Evolutionary conservation across 805 yeast species (phyloP), one percentile per base, ranked within the genome.

Genomic region (Cyberlindnera euphorbiiphila): DNA sequence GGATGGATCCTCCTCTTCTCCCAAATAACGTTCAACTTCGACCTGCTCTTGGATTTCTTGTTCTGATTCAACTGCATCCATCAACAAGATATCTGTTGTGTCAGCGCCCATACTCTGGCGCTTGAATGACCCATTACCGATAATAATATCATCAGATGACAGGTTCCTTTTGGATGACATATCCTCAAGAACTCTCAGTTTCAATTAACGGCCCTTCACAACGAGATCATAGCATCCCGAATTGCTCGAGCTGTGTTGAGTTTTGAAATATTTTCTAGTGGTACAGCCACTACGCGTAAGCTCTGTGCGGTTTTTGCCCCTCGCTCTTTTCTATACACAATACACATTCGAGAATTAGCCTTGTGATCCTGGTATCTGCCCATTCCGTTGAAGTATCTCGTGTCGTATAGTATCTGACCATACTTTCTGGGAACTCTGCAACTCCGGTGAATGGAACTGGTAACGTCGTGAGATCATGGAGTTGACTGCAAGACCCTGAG

Each of bases 381-480:
- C n/a, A n/a, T n/a, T 16, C 9, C 26, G 19, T 16, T 15, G 6
- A 5, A 9, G 11, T 5, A 25, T n/a, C 26, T 26, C 31, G 9
- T 14, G 11, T 20, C 23, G 13, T 10, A 33, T 26, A 9, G 36
- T 26, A 8, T 18, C 25, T 6, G 25, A 11, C 45, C 45, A 42
- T 4, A 37, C 45, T 3, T 21, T 16, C 25, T 36, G 35, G 2
- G 14, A 9, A 4, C 12, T 10, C 15, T 20, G 14, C 7, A 18
- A 2, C 9, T 25, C 34, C 2, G 17, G 2, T 3, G 41, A 35
- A 28, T 29, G 32, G 43, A 56, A 57, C 22, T 56, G 56, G 16
- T 51, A 35, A 18, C 50, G 49, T 2, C 50, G 37, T 51, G 57
- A 64, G 49, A 66, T 43, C 68, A 66, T 63, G 4, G 62, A 36